These are phyloP conservation scores for Acacia melanoxylon DNA, from an alignment of 306 rosid species.

Conservation along the genomic window DNA sequence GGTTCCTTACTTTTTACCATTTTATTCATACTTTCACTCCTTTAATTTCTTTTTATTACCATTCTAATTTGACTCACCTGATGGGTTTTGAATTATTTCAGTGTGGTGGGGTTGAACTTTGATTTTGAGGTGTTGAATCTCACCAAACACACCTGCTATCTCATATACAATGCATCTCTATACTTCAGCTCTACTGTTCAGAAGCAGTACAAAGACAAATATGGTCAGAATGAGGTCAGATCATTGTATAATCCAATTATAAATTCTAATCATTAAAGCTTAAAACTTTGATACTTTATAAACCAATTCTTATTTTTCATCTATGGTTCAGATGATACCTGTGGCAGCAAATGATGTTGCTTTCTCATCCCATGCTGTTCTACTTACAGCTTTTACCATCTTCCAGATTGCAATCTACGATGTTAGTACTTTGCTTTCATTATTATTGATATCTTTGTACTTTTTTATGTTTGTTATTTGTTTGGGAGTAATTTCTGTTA, in stretches of 20 bases:
- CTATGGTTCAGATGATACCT: slow-evolving; percentile 80
- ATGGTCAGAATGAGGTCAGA: slow-evolving; percentile 41
- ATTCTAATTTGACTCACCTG: too few relatives aligned
- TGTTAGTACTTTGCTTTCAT: slow-evolving; percentile 32
- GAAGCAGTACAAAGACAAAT: slow-evolving; percentile 65
- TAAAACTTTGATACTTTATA: too few relatives aligned
- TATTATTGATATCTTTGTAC: too few relatives aligned
- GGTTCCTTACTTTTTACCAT: too few relatives aligned
- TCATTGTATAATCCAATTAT: background rate
- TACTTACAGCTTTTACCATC: slow-evolving; percentile 66
- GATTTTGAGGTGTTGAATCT: slow-evolving; percentile 80
- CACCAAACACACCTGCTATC: slow-evolving; percentile 81
- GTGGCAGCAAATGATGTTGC: slow-evolving; percentile 96
- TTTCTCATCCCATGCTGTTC: slow-evolving; percentile 84
- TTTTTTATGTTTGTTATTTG: too few relatives aligned
- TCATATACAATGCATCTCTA: slow-evolving; percentile 77
- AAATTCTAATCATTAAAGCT: background rate
- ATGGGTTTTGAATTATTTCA: background rate
- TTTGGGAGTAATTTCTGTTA: too few relatives aligned
- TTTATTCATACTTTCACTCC: too few relatives aligned
- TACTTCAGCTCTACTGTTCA: slow-evolving; percentile 75
- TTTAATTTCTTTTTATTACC: too few relatives aligned
- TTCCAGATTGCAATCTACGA: slow-evolving; percentile 79
- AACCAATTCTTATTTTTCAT: background rate
- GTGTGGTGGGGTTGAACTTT: slow-evolving; percentile 92